These are phyloP conservation scores for Actinidia arguta DNA, from an alignment of 179 eudicot species.

Conservation along the genomic window DNA sequence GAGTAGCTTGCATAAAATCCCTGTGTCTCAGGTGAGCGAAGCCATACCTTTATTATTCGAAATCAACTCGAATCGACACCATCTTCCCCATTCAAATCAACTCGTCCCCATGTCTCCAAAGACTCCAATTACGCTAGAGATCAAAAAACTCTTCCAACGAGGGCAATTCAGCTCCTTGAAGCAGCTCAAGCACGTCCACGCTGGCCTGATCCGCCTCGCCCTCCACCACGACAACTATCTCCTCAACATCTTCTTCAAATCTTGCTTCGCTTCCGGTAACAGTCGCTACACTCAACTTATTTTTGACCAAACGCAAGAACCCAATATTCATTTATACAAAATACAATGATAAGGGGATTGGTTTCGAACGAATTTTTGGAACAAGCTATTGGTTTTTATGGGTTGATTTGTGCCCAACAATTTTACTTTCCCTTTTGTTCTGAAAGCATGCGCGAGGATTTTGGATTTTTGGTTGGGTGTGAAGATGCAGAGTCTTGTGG, in stretches of 20 bases:
- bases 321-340: slow-evolving; percentile 53
- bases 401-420: slow-evolving; percentile 56
- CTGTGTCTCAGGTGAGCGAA: no score
- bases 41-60: no score
- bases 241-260: slow-evolving; percentile 52
- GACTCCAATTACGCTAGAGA: slow-evolving; percentile 35
- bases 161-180: slow-evolving; percentile 37
- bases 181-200: slow-evolving; percentile 62
- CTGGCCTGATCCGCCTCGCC: slow-evolving; percentile 49
- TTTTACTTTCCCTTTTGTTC: slow-evolving; percentile 73
- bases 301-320: slow-evolving; percentile 44
- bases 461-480: slow-evolving; percentile 47
- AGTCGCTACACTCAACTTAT: slow-evolving; percentile 41
- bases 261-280: slow-evolving; percentile 40
- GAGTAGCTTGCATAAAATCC: no score
- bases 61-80: no score
- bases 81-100: no score
- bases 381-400: slow-evolving; percentile 44
- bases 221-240: slow-evolving; percentile 50
- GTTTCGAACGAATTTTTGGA: slow-evolving; percentile 46
- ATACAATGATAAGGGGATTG: slow-evolving; percentile 64
- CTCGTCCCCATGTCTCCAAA: slow-evolving; percentile 18
- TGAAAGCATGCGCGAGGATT: slow-evolving; percentile 57
- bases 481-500: slow-evolving; percentile 50
- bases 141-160: slow-evolving; percentile 31